These are phyloP conservation scores for Fusarium multiceps DNA, from an alignment of 2,329 filamentous ascomycete species.

Conservation along the genomic window DNA sequence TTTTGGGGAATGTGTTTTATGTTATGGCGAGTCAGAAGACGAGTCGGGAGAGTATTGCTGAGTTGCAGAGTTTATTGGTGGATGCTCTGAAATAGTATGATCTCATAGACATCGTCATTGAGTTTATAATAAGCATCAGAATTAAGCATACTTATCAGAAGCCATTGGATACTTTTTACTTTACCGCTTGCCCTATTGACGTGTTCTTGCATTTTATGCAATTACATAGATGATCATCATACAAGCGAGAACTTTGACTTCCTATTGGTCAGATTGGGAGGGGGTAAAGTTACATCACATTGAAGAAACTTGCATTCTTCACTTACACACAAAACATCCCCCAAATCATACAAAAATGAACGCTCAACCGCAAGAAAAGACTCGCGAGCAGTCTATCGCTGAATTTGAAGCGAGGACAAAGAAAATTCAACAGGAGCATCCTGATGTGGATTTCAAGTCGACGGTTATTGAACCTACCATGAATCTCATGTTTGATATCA, in stretches of 20 bases:
- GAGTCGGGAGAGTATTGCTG: conserved; percentile 43
- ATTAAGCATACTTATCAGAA: too few species aligned
- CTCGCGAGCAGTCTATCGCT: conserved; percentile 30
- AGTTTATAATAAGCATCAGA: neutral
- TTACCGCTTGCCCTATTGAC: neutral
- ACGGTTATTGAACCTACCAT: conserved; percentile 37
- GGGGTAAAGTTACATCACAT: conserved; percentile 3
- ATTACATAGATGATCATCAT: conserved; percentile 12
- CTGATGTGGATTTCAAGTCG: conserved; percentile 31
- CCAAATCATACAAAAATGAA: conserved; percentile 11
- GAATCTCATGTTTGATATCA: conserved; percentile 38
- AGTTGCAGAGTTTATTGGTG: conserved; percentile 35
- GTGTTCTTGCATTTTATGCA: conserved; percentile 12
- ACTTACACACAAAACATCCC: neutral
- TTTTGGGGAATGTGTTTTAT: conserved; percentile 69
- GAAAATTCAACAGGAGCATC: conserved; percentile 26
- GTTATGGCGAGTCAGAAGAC: conserved; percentile 66
- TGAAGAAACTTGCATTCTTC: conserved; percentile 3
- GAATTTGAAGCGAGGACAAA: conserved; percentile 28
- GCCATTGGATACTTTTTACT: too few species aligned
- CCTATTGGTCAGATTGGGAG: conserved; percentile 2
- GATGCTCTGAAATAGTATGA: conserved; percentile 28
- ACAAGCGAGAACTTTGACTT: neutral
- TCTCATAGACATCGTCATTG: neutral
- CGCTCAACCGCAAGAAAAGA: conserved; percentile 11